These are phyloP conservation scores for Trichocladium antarcticum DNA, from an alignment of 495 filamentous ascomycete genomes.

Conservation along the genomic window DNA sequence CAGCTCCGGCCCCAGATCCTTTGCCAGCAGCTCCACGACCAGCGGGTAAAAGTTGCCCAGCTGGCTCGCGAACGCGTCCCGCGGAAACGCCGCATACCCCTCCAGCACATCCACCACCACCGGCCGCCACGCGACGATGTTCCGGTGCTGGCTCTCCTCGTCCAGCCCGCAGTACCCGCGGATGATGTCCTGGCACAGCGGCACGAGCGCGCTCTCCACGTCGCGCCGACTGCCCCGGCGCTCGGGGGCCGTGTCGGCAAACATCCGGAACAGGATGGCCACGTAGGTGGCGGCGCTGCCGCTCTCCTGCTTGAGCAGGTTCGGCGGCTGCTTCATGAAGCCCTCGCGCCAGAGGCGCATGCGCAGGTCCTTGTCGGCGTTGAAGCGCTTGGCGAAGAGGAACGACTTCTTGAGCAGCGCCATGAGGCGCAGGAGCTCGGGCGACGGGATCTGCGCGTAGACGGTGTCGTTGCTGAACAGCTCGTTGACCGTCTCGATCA, in stretches of 20 bases:
- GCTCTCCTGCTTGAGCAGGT: conserved; percentile 94
- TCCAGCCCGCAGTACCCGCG: conserved; percentile 70
- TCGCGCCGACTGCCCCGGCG: conserved; percentile 63
- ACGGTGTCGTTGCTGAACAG: conserved; percentile 95
- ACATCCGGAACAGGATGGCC: conserved; percentile 90
- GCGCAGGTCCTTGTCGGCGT: conserved; percentile 88
- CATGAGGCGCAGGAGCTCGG: conserved; percentile 86
- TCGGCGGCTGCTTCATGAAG: conserved; percentile 99
- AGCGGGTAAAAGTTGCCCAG: conserved; percentile 77
- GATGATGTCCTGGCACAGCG: conserved; percentile 88
- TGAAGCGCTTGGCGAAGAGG: conserved; percentile 92
- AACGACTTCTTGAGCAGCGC: conserved; percentile 85
- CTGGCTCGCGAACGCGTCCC: conserved; percentile 70
- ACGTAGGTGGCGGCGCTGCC: conserved; percentile 90
- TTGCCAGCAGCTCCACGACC: conserved; percentile 66
- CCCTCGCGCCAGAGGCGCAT: conserved; percentile 93
- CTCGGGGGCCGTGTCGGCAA: conserved; percentile 76
- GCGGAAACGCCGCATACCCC: conserved; percentile 78
- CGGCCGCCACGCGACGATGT: conserved; percentile 91
- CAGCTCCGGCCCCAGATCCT: conserved; percentile 70
- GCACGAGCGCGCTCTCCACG: conserved; percentile 84
- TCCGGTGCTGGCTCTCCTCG: conserved; percentile 88
- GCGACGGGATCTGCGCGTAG: conserved; percentile 81
- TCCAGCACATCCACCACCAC: conserved; percentile 98
- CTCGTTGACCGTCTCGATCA: conserved; percentile 98